Conservation (phyloP, 345 rosid species). For the Eucalyptus caleyi region DNA sequence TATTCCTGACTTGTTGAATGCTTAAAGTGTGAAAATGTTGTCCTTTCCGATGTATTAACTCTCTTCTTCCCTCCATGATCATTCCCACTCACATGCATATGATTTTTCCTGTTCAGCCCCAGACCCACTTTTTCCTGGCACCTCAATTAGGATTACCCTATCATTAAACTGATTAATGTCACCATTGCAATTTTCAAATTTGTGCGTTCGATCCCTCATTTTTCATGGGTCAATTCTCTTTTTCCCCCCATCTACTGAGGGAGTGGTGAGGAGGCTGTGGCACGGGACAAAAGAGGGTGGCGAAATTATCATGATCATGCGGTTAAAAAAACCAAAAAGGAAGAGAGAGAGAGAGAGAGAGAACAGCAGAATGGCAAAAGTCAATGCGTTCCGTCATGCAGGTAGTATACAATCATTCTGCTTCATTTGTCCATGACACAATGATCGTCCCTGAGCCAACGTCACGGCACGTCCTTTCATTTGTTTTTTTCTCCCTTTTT, state of each 20-base stretch:
- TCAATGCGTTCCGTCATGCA: neutral
- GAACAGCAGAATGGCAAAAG: neutral
- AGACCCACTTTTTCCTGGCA: neutral
- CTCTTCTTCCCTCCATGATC: neutral
- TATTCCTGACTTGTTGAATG: neutral
- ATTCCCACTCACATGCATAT: neutral
- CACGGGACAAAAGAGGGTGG: neutral
- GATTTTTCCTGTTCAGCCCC: neutral
- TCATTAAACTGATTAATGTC: neutral
- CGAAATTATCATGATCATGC: neutral
- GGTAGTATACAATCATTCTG: constrained; percentile 2
- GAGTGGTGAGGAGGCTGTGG: neutral
- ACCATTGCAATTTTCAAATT: neutral
- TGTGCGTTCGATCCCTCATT: neutral
- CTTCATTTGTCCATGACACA: constrained; percentile 5
- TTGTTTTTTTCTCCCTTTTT: neutral
- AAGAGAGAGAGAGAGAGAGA: neutral
- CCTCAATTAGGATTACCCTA: neutral
- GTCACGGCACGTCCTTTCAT: neutral
- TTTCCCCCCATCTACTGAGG: neutral
- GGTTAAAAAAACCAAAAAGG: neutral
- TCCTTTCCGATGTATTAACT: neutral
- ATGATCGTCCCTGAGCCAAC: neutral
- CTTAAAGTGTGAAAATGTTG: neutral
- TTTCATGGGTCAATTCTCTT: neutral